Conservation (phyloP, 176 grass and related monocot genomes). For the Triticum timopheevii region DNA sequence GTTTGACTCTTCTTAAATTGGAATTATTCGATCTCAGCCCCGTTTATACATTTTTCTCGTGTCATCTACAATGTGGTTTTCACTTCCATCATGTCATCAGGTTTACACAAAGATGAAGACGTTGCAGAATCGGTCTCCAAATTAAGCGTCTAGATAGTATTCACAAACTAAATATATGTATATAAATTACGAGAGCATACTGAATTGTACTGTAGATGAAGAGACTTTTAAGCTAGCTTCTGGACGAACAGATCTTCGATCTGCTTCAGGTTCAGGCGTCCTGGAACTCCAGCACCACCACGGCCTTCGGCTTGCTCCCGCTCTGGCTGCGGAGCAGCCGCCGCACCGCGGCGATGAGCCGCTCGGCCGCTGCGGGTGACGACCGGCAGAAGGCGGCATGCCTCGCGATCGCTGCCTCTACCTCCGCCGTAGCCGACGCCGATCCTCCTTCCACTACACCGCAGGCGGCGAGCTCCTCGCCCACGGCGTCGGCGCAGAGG, state of each 20-base stretch:
- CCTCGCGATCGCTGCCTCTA: slow-evolving; percentile 54
- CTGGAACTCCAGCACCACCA: slow-evolving; percentile 38
- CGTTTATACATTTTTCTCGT: background rate
- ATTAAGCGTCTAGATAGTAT: slow-evolving; percentile 1
- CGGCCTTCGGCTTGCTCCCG: slow-evolving; percentile 23
- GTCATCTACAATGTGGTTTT: slow-evolving; percentile 12
- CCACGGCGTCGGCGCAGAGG: slow-evolving; percentile 72
- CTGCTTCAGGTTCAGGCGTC: slow-evolving; percentile 42
- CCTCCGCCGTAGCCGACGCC: slow-evolving; percentile 20
- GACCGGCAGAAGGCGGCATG: slow-evolving; percentile 66
- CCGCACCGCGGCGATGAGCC: slow-evolving; percentile 61
- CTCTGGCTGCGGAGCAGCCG: slow-evolving; percentile 40
- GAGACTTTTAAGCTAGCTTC: slow-evolving; percentile 19
- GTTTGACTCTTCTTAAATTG: background rate
- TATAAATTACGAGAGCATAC: slow-evolving; percentile 3
- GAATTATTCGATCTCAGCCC: slow-evolving; percentile 46
- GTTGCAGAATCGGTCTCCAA: background rate
- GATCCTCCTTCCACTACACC: background rate
- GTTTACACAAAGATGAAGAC: slow-evolving; percentile 15
- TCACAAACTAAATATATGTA: slow-evolving; percentile 1
- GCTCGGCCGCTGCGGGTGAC: slow-evolving; percentile 43
- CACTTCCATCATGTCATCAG: background rate
- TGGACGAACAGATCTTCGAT: slow-evolving; percentile 44
- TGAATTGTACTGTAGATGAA: background rate
- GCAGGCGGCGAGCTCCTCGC: slow-evolving; percentile 46